Base-by-base conservation (phyloP, 2,329 filamentous ascomycete species). In the Fusarium fujikuroi region DNA sequence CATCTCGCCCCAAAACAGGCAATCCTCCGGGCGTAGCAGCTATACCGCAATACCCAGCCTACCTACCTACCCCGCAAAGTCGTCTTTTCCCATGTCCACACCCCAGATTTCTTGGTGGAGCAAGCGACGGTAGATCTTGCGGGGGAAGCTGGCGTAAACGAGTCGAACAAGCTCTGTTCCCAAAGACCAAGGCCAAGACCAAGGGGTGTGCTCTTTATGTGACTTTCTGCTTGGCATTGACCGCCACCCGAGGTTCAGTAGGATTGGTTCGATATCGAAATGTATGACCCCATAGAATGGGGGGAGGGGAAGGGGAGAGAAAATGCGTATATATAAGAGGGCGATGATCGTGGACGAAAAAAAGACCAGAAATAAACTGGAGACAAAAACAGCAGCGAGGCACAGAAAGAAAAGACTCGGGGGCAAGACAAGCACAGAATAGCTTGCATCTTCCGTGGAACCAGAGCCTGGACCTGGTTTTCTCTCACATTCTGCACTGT, bases 211-310 rank as follows among this genome's bases (percentile, higher is more conserved):
- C n/a, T 36, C 32, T 61, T 42, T 58, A 44, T 43, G 42, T 56
- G 37, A 21, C 49, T 42, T 37, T 42, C 34, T 63, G 16, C 60
- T 70, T 60, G 67, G 66, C 66, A 40, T 63, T 49, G 62, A 42
- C 73, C 76, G 74, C 73, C 75, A 77, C 70, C 76, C 76, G 74
- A 76, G 76, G 76, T 62, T 77, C 69, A 60, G 61, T 15, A 16
- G 71, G 62, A 77, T 77, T 77, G 75, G 75, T 49, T 46, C 44
- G 64, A 71, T 67, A 58, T 62, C 42, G 44, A 66, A 37, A 63
- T 46, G 36, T 60, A 57, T 58, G 32, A 34, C 19, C 30, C 39
- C 28, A 50, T 50, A 18, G 15, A 50, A 14, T 23, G 39, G 57
- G 43, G 30, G 16, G 49, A 49, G 37, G 25, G 32, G n/a, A 18